Conservation (phyloP, 257 asterid species). For the Asclepias syriaca region DNA sequence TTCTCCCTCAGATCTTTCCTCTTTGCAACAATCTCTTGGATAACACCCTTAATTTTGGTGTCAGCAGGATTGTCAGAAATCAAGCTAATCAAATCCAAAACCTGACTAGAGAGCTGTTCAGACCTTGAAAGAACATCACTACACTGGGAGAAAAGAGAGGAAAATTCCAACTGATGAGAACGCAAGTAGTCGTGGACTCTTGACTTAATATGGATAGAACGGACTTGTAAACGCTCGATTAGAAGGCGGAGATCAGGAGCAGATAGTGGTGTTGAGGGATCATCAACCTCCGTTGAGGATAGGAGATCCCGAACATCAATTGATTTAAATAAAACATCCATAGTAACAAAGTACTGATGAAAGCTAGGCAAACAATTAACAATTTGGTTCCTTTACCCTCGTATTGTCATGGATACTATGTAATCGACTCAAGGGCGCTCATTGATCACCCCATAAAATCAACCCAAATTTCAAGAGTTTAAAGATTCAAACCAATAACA, state of each 20-base stretch:
- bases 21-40: conserved; percentile 55
- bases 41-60: conserved; percentile 38
- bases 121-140: conserved; percentile 58
- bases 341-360: background rate
- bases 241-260: conserved; percentile 97
- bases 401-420: background rate
- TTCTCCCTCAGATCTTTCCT: conserved; percentile 64
- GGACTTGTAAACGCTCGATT: conserved; percentile 71
- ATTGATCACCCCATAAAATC: background rate
- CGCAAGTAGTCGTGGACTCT: conserved; percentile 72
- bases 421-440: background rate
- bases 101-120: conserved; percentile 37
- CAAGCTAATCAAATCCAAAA: conserved; percentile 40
- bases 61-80: conserved; percentile 64
- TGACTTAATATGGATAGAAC: conserved; percentile 71
- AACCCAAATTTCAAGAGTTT: background rate
- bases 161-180: conserved; percentile 69
- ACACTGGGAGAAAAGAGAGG: conserved; percentile 71
- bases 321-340: conserved; percentile 47
- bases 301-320: conserved; percentile 81
- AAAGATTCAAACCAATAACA: background rate
- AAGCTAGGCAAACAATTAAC: background rate
- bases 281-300: conserved; percentile 46
- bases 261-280: conserved; percentile 64
- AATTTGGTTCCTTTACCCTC: background rate